A percentile compares a stretch with the other conserved stretches of the same genome.
phyloP scores from a whole-genome alignment of 108 stramenopile genomes.

The Thalassiosira profunda region DNA sequence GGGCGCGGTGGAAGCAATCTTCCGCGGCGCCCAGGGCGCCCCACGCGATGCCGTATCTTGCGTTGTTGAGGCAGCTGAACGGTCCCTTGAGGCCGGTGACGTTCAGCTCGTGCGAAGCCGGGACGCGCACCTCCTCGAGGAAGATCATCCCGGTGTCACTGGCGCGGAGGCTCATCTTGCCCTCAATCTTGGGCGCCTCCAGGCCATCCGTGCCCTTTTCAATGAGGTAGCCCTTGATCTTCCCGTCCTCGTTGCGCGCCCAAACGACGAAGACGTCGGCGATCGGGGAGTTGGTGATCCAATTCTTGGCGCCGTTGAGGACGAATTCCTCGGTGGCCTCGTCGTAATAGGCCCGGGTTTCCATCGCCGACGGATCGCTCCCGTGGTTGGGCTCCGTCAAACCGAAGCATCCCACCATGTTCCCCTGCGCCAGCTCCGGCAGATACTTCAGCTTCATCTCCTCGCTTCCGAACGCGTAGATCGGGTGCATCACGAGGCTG shows the following conservation, averaged over 20 bases:
- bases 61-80: conserved; percentile 95
- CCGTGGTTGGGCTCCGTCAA: conserved; percentile 98
- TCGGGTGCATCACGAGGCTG: conserved; percentile 97
- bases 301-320: conserved; percentile 95
- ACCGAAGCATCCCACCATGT: conserved; percentile 95
- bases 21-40: conserved; percentile 96
- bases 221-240: conserved; percentile 89
- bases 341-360: conserved; percentile 78
- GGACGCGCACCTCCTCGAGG: conserved; percentile 91
- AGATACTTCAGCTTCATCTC: conserved; percentile 87
- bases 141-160: conserved; percentile 93
- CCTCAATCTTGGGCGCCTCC: conserved; percentile 90
- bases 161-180: conserved; percentile 92
- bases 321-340: conserved; percentile 83
- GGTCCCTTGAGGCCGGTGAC: conserved; percentile 81
- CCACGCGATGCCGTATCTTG: conserved; percentile 97
- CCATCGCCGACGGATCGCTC: conserved; percentile 93
- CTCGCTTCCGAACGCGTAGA: conserved; percentile 92
- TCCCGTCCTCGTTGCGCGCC: conserved; percentile 85
- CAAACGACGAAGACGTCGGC: conserved; percentile 95
- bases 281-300: conserved; percentile 98
- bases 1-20: conserved; percentile 85
- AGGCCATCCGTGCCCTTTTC: conserved; percentile 86
- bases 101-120: conserved; percentile 57
- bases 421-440: conserved; percentile 85